Conservation (phyloP, 1,139 yeast genomes). For the Diutina pseudorugosa region DNA sequence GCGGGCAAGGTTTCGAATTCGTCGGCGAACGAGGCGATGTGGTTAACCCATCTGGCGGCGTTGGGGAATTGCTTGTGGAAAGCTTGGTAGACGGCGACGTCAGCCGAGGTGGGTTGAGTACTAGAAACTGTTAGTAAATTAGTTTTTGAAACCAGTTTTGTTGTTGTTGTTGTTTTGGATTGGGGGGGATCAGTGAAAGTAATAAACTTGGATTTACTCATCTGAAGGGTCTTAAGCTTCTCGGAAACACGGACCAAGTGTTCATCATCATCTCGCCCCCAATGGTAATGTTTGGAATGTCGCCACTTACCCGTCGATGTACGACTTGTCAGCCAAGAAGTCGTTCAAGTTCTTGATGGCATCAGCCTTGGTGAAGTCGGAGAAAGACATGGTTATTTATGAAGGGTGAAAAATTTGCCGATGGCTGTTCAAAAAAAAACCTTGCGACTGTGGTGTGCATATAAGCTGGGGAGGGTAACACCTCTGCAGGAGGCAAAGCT, state of each 20-base stretch:
- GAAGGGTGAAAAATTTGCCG: conserved; percentile 6
- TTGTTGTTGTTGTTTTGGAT: no score
- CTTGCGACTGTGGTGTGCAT: not conserved
- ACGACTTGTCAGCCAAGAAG: conserved; percentile 83
- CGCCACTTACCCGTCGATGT: conserved; percentile 79
- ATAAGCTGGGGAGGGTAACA: not conserved
- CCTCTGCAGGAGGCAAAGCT: not conserved
- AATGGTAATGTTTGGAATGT: not conserved
- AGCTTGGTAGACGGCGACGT: conserved; percentile 88
- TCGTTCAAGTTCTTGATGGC: conserved; percentile 78
- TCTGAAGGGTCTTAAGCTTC: conserved; percentile 87
- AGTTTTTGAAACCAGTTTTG: not conserved
- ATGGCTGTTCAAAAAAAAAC: conserved; percentile 1
- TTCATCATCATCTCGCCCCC: conserved; percentile 46
- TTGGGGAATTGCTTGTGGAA: conserved; percentile 90
- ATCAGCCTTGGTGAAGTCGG: conserved; percentile 71
- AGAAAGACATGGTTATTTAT: conserved; percentile 43
- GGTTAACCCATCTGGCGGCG: conserved; percentile 97
- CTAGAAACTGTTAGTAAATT: conserved; percentile 19
- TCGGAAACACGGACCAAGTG: conserved; percentile 93
- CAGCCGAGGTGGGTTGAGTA: conserved; percentile 87
- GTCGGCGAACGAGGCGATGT: conserved; percentile 83
- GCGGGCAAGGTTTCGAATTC: conserved; percentile 81
- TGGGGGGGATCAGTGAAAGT: conserved; percentile 2
- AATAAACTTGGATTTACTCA: conserved; percentile 48